Percentiles rank a stretch among this genome's conserved stretches.
These are phyloP conservation scores for Volvariella volvacea DNA, from an alignment of 1,284 basidiomycete species.

Conservation along the genomic window DNA sequence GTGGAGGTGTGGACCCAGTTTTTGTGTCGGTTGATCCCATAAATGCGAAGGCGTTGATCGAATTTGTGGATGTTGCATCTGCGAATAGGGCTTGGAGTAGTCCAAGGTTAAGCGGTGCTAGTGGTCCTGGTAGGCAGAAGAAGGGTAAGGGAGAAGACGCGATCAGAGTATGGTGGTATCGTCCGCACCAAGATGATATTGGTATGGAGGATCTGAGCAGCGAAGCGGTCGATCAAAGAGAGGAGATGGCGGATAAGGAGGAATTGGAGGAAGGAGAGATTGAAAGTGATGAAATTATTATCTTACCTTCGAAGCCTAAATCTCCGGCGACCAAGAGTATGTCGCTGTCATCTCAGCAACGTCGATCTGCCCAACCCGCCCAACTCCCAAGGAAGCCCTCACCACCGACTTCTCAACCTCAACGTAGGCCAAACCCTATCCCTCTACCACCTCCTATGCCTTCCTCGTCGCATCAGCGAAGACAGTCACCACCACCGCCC, in stretches of 20 bases:
- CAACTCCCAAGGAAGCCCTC: not conserved
- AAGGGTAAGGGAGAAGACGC: slow-evolving; percentile 35
- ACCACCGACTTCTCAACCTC: not conserved
- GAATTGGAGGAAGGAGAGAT: slow-evolving; percentile 35
- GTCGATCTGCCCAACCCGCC: not conserved
- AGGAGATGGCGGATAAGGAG: slow-evolving; percentile 23
- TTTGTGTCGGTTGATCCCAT: slow-evolving; percentile 31
- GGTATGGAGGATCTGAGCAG: slow-evolving; percentile 10
- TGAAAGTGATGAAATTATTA: slow-evolving; percentile 18
- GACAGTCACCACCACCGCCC: no score
- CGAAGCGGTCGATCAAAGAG: no score
- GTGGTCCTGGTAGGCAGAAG: slow-evolving; percentile 19
- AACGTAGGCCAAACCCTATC: not conserved
- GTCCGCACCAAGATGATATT: slow-evolving; percentile 24
- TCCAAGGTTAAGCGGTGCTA: slow-evolving; percentile 29
- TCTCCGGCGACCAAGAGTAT: not conserved
- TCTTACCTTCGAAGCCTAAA: not conserved
- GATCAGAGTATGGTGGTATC: slow-evolving; percentile 55
- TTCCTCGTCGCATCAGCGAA: no score
- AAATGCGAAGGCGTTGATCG: slow-evolving; percentile 43
- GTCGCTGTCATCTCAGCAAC: not conserved
- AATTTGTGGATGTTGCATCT: slow-evolving; percentile 38
- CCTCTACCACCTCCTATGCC: not conserved
- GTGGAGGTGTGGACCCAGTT: slow-evolving; percentile 20
- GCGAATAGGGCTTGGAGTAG: slow-evolving; percentile 47